A percentile compares a stretch with the other conserved stretches of the same genome.
Conservation (phyloP, 2,329 filamentous ascomycete genomes). For the Monilinia fructigena region DNA sequence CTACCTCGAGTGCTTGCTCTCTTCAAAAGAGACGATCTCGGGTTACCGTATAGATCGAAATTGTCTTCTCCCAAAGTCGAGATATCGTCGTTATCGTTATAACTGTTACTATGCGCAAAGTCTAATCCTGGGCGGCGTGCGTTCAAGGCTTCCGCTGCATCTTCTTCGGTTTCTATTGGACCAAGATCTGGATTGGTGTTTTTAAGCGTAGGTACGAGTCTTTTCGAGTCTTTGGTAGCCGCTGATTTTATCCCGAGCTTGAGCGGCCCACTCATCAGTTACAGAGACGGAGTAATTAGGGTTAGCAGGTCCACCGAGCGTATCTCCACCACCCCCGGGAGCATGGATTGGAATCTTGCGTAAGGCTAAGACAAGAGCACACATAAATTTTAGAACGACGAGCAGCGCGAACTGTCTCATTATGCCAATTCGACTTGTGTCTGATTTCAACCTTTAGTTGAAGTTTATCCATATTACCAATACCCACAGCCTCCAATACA, state of each 20-base stretch:
- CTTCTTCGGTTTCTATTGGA: slow-evolving; percentile 39
- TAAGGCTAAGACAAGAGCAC: slow-evolving; percentile 79
- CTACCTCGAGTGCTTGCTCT: slow-evolving; percentile 36
- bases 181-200: slow-evolving; percentile 25
- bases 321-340: slow-evolving; percentile 69
- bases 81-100: slow-evolving; percentile 29
- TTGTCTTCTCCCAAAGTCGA: slow-evolving; percentile 19
- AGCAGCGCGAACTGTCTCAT: slow-evolving; percentile 76
- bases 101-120: slow-evolving; percentile 38
- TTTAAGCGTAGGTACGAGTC: slow-evolving; percentile 56
- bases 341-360: slow-evolving; percentile 83
- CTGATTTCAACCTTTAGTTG: slow-evolving; percentile 78
- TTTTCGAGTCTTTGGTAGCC: slow-evolving; percentile 60
- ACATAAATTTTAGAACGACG: slow-evolving; percentile 96
- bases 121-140: slow-evolving; percentile 31
- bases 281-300: slow-evolving; percentile 80
- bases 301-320: slow-evolving; percentile 66
- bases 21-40: slow-evolving; percentile 35
- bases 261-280: slow-evolving; percentile 63
- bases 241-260: slow-evolving; percentile 60
- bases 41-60: slow-evolving; percentile 31
- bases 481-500: slow-evolving; percentile 71
- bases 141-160: slow-evolving; percentile 46
- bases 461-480: slow-evolving; percentile 86
- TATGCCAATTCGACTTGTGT: slow-evolving; percentile 91